Conservation (phyloP, 805 yeast species). For the Lipomyces chichibuensis region DNA sequence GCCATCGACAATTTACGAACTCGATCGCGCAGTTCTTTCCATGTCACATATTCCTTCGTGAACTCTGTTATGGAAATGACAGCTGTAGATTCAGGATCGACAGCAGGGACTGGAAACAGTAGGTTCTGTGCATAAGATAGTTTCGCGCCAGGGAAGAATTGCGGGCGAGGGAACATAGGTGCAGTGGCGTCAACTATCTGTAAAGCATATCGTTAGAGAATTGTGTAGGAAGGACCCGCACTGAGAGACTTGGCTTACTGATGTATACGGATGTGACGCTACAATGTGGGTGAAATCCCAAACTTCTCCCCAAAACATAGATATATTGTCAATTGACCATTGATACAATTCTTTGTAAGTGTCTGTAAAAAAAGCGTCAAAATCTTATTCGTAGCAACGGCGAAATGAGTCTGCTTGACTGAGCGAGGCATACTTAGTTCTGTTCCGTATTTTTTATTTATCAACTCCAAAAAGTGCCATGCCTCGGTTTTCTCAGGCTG, state of each 20-base stretch:
- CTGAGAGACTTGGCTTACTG: conserved; percentile 5
- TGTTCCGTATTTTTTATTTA: conserved; percentile 16
- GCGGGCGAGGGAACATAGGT: conserved; percentile 37
- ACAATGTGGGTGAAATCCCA: conserved; percentile 35
- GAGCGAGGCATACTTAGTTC: conserved; percentile 16
- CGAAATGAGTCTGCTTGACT: neutral
- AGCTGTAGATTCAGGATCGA: conserved; percentile 31
- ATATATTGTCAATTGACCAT: conserved; percentile 33
- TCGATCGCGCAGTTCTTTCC: conserved; percentile 34
- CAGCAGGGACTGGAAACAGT: conserved; percentile 32
- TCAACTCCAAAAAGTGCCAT: conserved; percentile 14
- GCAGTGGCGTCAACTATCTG: conserved; percentile 23
- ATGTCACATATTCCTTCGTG: conserved; percentile 18
- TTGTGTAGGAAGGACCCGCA: neutral
- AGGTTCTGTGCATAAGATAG: conserved; percentile 37
- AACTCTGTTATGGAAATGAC: conserved; percentile 36
- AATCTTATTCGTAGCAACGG: neutral
- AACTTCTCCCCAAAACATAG: conserved; percentile 34
- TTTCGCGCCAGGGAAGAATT: conserved; percentile 35
- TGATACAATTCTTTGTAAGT: conserved; percentile 29
- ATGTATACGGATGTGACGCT: conserved; percentile 11
- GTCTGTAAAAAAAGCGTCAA: conserved; percentile 4
- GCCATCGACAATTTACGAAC: conserved; percentile 31
- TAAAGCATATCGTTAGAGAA: neutral
- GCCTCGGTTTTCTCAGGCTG: conserved; percentile 22